Evolutionary conservation across 1,284 basidiomycete species (phyloP), one percentile per base, ranked within the genome.

Genomic region (Trametes sp.): DNA sequence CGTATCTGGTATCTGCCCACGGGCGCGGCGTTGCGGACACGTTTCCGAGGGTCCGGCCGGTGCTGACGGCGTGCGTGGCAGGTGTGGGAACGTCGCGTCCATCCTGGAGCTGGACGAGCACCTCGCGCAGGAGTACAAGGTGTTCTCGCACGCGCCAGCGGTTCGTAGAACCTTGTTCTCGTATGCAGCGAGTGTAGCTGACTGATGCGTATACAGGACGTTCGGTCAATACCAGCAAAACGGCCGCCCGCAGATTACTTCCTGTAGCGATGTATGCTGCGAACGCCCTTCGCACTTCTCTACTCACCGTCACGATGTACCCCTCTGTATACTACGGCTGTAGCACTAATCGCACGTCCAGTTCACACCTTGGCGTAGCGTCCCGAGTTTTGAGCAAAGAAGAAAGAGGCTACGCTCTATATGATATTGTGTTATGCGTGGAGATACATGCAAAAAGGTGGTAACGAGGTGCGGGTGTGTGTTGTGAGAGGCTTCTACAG

Each of bases 81-180:
- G 94, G 68, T 97, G 95, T 73, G 96, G 95, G 19, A 98, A 98
- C 75, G 93, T 97, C 36, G 96, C 96, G 33, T 95, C 93, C 23
- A 96, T 98, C 70, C 82, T 98, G 23, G 92, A 96, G 73, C 82
- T 98, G 45, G 94, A 98, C 75, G 96, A 98, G 71, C 85, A 95
- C 71, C 84, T 98, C 38, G 86, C 87, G 29, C 94, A 96, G 75
- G 92, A 94, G 74, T 98, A 97, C 80, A 95, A 95, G 75, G 94
- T 96, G 21, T 95, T 95, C 74, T 82, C 84, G 41, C 92, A 93
- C 73, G 94, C 93, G 21, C 85, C 89, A 8, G 79, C 88, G 72
- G 89, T 90, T 38, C 28, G 41, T 26, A 21, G 21, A 41, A 38
- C 21, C 46, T 13, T 35, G 29, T 23, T n/a, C 59, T 42, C 11